Percentiles rank a stretch among this genome's conserved stretches.
Conservation (phyloP, 306 rosid species). For the Trifolium subterraneum region DNA sequence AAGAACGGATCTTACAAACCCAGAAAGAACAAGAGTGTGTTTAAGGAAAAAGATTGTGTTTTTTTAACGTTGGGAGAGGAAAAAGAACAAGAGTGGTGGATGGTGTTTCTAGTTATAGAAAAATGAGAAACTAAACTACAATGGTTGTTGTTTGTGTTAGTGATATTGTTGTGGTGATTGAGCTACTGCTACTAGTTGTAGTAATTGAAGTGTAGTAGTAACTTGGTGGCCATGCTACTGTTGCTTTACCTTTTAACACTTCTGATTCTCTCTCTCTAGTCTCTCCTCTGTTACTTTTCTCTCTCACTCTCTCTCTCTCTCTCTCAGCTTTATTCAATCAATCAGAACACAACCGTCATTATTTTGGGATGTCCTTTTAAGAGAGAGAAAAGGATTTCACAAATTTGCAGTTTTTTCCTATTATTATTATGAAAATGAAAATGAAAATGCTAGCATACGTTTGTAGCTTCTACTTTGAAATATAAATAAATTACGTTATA, state of each 20-base stretch:
- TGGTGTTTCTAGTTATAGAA: constrained; percentile 49
- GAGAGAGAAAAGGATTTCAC: constrained; percentile 47
- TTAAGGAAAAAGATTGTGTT: background rate
- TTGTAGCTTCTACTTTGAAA: too few relatives aligned
- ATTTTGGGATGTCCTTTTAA: constrained; percentile 64
- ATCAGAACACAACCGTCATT: constrained; percentile 84
- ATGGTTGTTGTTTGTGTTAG: constrained; percentile 27
- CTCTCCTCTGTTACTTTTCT: background rate
- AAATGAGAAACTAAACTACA: constrained; percentile 45
- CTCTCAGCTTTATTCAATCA: constrained; percentile 58
- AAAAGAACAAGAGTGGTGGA: background rate
- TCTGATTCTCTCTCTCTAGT: constrained; percentile 26
- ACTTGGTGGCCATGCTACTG: constrained; percentile 52
- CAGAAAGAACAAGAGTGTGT: constrained; percentile 32
- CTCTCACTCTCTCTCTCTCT: constrained; percentile 1
- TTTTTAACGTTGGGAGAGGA: background rate
- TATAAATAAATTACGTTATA: too few relatives aligned
- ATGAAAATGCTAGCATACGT: too few relatives aligned
- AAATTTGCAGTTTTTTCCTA: background rate
- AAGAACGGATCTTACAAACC: constrained; percentile 60
- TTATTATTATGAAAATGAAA: too few relatives aligned
- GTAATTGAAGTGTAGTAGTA: constrained; percentile 11
- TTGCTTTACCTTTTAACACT: constrained; percentile 52
- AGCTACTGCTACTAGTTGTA: constrained; percentile 21
- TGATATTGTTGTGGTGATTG: constrained; percentile 43